Evolutionary conservation across 176 grass and related monocot genomes (phyloP).

Genomic region (Avena eriantha): DNA sequence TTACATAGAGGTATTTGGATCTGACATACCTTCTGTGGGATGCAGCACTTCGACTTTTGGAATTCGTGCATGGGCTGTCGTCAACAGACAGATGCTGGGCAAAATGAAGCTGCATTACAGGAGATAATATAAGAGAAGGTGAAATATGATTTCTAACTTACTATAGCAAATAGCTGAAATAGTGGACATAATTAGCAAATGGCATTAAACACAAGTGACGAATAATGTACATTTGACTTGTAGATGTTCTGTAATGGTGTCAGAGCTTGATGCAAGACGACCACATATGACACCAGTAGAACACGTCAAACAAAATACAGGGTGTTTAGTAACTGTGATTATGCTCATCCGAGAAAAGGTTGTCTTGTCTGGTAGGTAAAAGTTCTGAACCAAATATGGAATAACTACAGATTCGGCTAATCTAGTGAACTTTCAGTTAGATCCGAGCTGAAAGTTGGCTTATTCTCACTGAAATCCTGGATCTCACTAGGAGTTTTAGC

Average conservation of each 20-base stretch:
- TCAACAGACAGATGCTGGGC: conserved; percentile 70
- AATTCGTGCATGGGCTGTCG: conserved; percentile 51
- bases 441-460: too few species aligned
- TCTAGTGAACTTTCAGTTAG: too few species aligned
- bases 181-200: not conserved
- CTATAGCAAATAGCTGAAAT: not conserved
- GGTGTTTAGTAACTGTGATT: not conserved
- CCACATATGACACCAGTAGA: not conserved
- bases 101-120: conserved; percentile 75
- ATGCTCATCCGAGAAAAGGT: not conserved
- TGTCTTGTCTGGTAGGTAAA: not conserved
- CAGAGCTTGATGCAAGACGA: conserved; percentile 7
- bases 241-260: not conserved
- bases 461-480: too few species aligned
- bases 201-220: not conserved
- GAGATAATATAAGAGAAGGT: not conserved
- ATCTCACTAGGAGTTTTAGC: too few species aligned
- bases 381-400: not conserved
- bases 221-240: not conserved
- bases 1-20: conserved; percentile 11
- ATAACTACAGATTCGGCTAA: not conserved
- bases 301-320: not conserved
- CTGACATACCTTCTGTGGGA: conserved; percentile 55
- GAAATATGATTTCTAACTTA: not conserved
- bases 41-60: conserved; percentile 35